Conservation (phyloP, 345 rosid species). For the Dipteronia dyeriana region DNA sequence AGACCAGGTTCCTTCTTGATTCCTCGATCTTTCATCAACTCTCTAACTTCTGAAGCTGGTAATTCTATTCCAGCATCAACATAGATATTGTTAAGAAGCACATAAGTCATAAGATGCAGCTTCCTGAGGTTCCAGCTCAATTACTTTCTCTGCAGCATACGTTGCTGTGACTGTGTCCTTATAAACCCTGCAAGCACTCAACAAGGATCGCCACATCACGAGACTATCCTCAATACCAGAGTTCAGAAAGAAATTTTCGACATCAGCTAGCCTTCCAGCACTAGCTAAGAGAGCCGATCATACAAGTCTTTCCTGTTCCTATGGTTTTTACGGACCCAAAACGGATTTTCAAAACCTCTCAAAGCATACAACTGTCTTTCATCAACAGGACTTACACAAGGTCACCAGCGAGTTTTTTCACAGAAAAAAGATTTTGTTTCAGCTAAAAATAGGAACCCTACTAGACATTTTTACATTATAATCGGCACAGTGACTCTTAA, state of each 20-base stretch:
- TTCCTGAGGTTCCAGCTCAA: conserved; percentile 46
- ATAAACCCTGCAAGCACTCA: conserved; percentile 52
- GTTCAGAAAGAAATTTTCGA: conserved; percentile 40
- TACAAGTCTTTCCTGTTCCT: no score
- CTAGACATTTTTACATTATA: no score
- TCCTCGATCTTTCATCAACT: conserved; percentile 38
- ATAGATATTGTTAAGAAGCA: conserved; percentile 45
- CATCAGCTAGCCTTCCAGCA: conserved; percentile 45
- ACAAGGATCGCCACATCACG: conserved; percentile 51
- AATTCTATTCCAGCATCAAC: conserved; percentile 36
- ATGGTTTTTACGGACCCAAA: no score
- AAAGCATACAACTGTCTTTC: no score
- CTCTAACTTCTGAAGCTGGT: conserved; percentile 37
- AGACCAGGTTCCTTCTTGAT: conserved; percentile 57
- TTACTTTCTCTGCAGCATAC: conserved; percentile 45
- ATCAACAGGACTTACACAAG: no score
- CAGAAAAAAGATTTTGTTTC: no score
- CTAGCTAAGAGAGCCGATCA: no score
- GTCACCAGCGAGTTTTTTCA: no score
- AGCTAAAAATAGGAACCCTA: no score
- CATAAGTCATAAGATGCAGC: conserved; percentile 40
- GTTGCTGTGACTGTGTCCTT: conserved; percentile 31
- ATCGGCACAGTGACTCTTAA: no score
- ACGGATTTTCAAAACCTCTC: no score
- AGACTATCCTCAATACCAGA: conserved; percentile 45